phyloP scores from a whole-genome alignment of 2,329 filamentous ascomycete genomes.

The Talaromyces amestolkiae region DNA sequence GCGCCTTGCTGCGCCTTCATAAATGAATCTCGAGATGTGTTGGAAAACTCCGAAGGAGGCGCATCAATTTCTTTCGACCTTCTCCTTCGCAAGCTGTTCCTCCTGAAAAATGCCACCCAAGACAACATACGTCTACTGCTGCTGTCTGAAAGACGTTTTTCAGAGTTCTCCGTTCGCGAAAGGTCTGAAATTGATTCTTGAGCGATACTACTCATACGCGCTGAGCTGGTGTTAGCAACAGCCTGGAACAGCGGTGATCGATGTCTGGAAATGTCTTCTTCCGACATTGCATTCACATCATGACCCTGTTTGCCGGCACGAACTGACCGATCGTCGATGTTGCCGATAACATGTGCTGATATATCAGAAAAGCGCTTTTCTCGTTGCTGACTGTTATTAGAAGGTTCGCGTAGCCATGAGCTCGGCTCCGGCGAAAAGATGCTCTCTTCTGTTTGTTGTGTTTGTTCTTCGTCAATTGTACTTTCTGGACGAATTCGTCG shows the following conservation, averaged over 20 bases:
- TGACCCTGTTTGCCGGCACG: constrained; percentile 29
- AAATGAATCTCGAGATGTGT: constrained; percentile 87
- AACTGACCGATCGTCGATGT: constrained; percentile 35
- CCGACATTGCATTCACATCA: constrained; percentile 34
- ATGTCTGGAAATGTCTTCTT: constrained; percentile 33
- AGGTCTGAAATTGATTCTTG: constrained; percentile 52
- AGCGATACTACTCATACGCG: constrained; percentile 52
- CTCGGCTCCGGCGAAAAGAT: constrained; percentile 19
- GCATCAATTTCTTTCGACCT: constrained; percentile 50
- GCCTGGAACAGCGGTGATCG: constrained; percentile 48
- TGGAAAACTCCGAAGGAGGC: constrained; percentile 78
- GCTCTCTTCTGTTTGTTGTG: constrained; percentile 4
- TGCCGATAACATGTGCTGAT: constrained; percentile 33
- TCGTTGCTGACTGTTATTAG: constrained; percentile 27
- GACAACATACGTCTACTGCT: constrained; percentile 48
- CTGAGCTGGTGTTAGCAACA: constrained; percentile 52
- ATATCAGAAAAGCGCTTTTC: constrained; percentile 30
- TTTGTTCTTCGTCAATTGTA: neutral
- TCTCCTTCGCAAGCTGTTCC: constrained; percentile 58
- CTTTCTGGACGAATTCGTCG: constrained; percentile 4
- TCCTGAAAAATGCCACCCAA: constrained; percentile 74
- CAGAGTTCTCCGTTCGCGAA: constrained; percentile 51
- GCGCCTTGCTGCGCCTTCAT: constrained; percentile 55
- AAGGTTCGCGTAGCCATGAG: constrained; percentile 36
- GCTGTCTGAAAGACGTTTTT: constrained; percentile 56